Base-by-base conservation (phyloP, 768 basidiomycete species). In the Filobasidium floriforme region DNA sequence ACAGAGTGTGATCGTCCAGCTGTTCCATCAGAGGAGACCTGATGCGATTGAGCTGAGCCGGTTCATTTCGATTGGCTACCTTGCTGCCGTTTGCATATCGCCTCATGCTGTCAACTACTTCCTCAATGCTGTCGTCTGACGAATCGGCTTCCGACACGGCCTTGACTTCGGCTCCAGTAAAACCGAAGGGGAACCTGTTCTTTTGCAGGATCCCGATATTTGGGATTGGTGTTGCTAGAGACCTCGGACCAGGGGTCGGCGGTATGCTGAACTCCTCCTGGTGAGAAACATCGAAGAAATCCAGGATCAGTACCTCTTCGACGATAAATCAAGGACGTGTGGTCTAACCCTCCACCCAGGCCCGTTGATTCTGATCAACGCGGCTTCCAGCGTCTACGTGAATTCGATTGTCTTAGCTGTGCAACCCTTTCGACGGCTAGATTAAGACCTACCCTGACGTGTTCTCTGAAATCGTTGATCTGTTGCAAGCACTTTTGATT, bases 401-500 rank as follows among this genome's bases (percentile, higher is more conserved):
- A 28, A 24, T 9, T 6, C 26, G 19, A 57, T 22, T 5, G 46
- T 2, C 18, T 57, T 24, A 57, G 26, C 18, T 32, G 29, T n/a
- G 12, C 15, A 18, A 9, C 15, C 11, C 2, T 28, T 26, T 19
- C 46, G 46, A 51, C 12, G 18, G 46, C 22, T 15, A 26, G 24
- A 57, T 32, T 1, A 15, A 32, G 22, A 15, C 54, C 4, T 28
- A 57, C 54, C 24, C 26, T 57, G 54, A 57, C 54, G 29, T 57
- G 54, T 24, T 57, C 54, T 24, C 26, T 57, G 22, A 57, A 28
- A 28, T 57, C 54, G 54, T 24, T 57, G 19, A 57, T 57, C n/a
- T 57, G 54, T 15, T 57, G 54, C 18, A 57, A 14, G 29, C 54
- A 57, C 26, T 57, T 57, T 32, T 57, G 54, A 32, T 57, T 57